Percentiles rank a stretch among this genome's conserved stretches.
phyloP scores from a whole-genome alignment of 306 rosid genomes.

The Fragaria iinumae region DNA sequence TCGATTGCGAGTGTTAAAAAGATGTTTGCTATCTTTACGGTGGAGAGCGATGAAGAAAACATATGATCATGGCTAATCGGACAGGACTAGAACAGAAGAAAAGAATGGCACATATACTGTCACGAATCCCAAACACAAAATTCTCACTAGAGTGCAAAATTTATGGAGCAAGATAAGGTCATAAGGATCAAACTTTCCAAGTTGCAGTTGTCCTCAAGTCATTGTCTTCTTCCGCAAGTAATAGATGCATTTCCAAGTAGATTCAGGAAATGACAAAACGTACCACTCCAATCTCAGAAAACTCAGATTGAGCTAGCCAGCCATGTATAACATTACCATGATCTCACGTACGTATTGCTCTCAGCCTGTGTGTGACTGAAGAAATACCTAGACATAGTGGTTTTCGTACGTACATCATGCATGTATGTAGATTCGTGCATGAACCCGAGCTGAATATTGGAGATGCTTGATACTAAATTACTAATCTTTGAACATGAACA shows the following conservation, averaged over 20 bases:
- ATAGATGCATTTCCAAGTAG: conserved; percentile 6
- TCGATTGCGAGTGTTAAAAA: neutral
- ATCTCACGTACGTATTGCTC: neutral
- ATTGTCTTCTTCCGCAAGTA: conserved; percentile 2
- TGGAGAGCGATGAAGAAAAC: neutral
- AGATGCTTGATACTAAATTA: too few relatives aligned
- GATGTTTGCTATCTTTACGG: neutral
- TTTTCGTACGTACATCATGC: neutral
- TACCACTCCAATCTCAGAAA: neutral
- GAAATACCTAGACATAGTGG: neutral
- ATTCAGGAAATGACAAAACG: conserved; percentile 11
- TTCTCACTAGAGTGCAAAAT: neutral
- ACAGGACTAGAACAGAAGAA: neutral
- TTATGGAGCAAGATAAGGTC: conserved; percentile 1
- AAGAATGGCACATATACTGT: neutral
- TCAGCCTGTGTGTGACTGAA: neutral
- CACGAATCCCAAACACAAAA: conserved; percentile 1
- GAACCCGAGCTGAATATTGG: neutral
- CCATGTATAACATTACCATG: neutral
- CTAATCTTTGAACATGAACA: neutral
- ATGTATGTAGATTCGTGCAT: neutral
- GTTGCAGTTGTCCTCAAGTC: neutral
- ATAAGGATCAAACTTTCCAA: neutral
- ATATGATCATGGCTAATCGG: neutral
- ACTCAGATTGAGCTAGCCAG: conserved; percentile 1